A percentile compares a stretch with the other conserved stretches of the same genome.
Evolutionary conservation across 108 stramenopile species (phyloP).

Genomic region (Mediolabrus comicus): DNA sequence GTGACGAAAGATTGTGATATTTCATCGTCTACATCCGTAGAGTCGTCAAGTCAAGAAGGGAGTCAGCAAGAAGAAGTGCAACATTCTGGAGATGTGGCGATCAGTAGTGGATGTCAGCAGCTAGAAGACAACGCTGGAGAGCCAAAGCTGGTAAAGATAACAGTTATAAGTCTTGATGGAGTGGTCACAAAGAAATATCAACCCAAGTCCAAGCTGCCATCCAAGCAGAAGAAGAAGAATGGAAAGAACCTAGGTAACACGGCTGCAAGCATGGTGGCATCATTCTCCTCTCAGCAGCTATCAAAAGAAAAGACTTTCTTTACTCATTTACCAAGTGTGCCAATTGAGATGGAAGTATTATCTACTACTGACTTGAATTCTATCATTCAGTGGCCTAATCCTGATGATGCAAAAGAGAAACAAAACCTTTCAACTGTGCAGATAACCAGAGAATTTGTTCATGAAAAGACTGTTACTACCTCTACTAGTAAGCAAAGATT

Average conservation of each 20-base stretch:
- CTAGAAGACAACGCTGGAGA: not conserved
- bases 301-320: constrained; percentile 7
- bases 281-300: constrained; percentile 14
- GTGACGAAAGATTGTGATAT: not conserved
- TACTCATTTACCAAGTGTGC: constrained; percentile 31
- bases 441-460: constrained; percentile 13
- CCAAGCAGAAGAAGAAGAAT: not conserved
- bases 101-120: no score
- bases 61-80: not conserved
- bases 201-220: not conserved
- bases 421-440: constrained; percentile 24
- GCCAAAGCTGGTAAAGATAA: constrained; percentile 9
- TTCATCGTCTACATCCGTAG: not conserved
- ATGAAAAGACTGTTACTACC: not conserved
- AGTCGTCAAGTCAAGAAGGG: not conserved
- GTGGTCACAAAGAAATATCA: constrained; percentile 6
- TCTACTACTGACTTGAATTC: not conserved
- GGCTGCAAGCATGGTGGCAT: constrained; percentile 22
- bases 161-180: constrained; percentile 22
- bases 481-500: not conserved
- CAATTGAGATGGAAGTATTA: not conserved
- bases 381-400: constrained; percentile 11
- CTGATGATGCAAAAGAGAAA: not conserved
- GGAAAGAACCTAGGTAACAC: no score
- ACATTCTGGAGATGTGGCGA: no score